Conservation (phyloP, 352 stramenopile species). For the Thalassiosira sp. region DNA sequence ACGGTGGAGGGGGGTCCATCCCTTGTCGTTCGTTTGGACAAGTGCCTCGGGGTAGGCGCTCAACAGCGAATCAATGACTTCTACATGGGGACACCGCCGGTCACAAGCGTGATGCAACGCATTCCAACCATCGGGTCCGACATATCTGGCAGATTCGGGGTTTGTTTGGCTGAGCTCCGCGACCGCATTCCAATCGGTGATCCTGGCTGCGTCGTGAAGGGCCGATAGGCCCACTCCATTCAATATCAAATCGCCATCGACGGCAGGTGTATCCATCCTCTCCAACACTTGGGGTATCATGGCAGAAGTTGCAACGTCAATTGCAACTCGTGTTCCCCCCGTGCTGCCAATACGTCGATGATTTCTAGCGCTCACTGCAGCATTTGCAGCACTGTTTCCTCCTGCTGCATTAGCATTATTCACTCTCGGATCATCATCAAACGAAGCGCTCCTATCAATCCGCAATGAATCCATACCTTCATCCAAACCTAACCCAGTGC, state of each 20-base stretch:
- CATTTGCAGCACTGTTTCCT: not conserved
- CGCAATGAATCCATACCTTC: not conserved
- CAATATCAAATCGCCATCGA: not conserved
- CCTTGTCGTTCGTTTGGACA: conserved; percentile 60
- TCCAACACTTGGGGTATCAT: not conserved
- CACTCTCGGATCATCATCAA: conserved; percentile 2
- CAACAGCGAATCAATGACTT: conserved; percentile 71
- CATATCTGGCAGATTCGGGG: conserved; percentile 58
- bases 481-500: not conserved
- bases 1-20: conserved; percentile 75
- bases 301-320: not conserved
- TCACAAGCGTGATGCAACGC: conserved; percentile 76
- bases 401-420: not conserved
- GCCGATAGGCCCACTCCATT: conserved; percentile 22
- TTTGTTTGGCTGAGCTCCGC: conserved; percentile 47
- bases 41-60: conserved; percentile 68
- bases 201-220: conserved; percentile 75
- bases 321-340: conserved; percentile 15
- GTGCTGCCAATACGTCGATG: conserved; percentile 25
- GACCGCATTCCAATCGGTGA: conserved; percentile 72
- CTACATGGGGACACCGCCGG: conserved; percentile 63
- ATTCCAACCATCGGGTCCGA: conserved; percentile 65
- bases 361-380: not conserved
- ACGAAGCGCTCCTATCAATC: conserved; percentile 15
- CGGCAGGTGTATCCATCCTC: not conserved